Evolutionary conservation across 2,329 filamentous ascomycete species (phyloP).

Genomic region (Didymosphaeria variabile): DNA sequence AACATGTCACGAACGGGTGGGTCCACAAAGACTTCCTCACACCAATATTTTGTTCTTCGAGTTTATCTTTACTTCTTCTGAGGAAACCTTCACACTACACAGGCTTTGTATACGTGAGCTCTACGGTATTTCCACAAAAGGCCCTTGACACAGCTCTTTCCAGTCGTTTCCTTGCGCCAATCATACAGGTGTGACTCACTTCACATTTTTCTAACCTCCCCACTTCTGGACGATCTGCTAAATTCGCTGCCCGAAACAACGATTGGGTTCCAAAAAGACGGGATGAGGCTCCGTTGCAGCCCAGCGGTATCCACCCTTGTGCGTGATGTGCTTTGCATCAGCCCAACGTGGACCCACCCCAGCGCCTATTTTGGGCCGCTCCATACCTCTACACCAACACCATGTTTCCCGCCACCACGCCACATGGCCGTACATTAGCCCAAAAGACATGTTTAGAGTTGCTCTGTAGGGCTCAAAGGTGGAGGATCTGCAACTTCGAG

Average conservation of each 20-base stretch:
- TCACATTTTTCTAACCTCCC: not conserved
- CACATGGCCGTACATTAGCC: not conserved
- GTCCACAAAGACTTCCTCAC: not conserved
- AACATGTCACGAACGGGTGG: conserved; percentile 9
- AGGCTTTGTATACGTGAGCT: not conserved
- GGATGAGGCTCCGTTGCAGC: conserved; percentile 22
- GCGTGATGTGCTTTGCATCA: conserved; percentile 20
- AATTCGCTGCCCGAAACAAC: conserved; percentile 20
- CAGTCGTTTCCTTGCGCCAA: not conserved
- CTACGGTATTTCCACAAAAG: not conserved
- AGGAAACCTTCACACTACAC: not conserved
- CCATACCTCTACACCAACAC: conserved; percentile 10
- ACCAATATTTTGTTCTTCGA: not conserved
- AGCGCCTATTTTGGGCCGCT: conserved; percentile 19
- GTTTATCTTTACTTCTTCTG: not conserved
- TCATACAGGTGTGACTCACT: conserved; percentile 15
- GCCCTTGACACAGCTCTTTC: not conserved
- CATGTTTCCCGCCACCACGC: not conserved
- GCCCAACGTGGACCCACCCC: conserved; percentile 20
- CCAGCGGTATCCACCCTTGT: conserved; percentile 20
- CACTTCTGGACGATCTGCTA: conserved; percentile 9
- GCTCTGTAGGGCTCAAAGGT: not conserved
- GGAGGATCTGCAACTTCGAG: not conserved
- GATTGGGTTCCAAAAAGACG: conserved; percentile 19
- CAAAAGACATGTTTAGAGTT: not conserved